phyloP scores from a whole-genome alignment of 2,329 filamentous ascomycete genomes.

The Neophaeococcomyces mojaviensis region DNA sequence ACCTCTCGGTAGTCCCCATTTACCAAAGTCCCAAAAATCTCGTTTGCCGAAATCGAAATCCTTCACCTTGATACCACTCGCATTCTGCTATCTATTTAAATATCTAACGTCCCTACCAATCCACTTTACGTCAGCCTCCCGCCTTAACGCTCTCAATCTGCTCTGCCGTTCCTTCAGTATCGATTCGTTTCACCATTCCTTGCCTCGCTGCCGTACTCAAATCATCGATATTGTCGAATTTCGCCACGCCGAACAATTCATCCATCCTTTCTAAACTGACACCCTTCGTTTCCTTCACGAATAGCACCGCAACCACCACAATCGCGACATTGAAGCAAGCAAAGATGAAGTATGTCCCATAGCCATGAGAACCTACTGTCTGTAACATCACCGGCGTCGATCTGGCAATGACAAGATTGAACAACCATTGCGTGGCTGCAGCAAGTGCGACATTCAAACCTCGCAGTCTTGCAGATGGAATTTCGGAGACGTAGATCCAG shows the following conservation, averaged over 20 bases:
- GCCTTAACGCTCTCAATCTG: slow-evolving; percentile 1
- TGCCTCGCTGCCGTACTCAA: not conserved
- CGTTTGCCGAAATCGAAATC: too few relatives aligned
- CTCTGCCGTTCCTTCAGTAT: not conserved
- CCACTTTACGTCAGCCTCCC: too few relatives aligned
- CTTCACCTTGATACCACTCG: too few relatives aligned
- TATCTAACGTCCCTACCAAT: too few relatives aligned
- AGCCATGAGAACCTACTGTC: slow-evolving; percentile 43
- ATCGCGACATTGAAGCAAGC: slow-evolving; percentile 58
- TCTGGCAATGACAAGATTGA: slow-evolving; percentile 65
- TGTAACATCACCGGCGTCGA: slow-evolving; percentile 47
- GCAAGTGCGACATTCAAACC: slow-evolving; percentile 61
- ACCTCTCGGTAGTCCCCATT: too few relatives aligned
- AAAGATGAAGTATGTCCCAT: slow-evolving; percentile 62
- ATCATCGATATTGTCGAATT: slow-evolving; percentile 1
- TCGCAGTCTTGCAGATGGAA: slow-evolving; percentile 59
- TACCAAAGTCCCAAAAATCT: too few relatives aligned
- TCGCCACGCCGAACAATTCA: slow-evolving; percentile 52
- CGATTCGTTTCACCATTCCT: not conserved
- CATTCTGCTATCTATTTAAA: too few relatives aligned
- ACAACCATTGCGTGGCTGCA: slow-evolving; percentile 64
- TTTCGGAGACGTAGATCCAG: slow-evolving; percentile 67
- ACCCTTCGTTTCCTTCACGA: slow-evolving; percentile 67
- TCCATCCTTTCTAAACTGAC: slow-evolving; percentile 56
- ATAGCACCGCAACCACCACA: slow-evolving; percentile 59